Evolutionary conservation across 73 alveolate genomes (phyloP).

Genomic region (Paramecium tetraurelia): DNA sequence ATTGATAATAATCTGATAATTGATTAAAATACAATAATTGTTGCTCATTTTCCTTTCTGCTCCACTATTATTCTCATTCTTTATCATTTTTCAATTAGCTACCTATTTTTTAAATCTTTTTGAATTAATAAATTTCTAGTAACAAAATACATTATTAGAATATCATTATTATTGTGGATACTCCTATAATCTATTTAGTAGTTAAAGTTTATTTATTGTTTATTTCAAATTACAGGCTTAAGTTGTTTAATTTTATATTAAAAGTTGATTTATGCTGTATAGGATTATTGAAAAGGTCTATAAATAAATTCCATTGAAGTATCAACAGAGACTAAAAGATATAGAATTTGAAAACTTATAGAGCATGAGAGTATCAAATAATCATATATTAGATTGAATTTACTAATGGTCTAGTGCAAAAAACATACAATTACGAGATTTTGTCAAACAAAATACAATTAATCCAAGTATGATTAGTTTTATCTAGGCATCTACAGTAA

Average conservation of each 20-base stretch:
- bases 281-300: constrained; percentile 1
- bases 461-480: background rate
- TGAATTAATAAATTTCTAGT: background rate
- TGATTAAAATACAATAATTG: background rate
- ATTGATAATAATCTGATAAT: no score
- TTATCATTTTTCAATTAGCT: background rate
- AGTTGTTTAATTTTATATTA: background rate
- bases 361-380: background rate
- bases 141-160: background rate
- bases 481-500: background rate
- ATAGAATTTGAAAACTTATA: background rate
- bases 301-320: background rate
- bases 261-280: background rate
- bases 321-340: background rate
- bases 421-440: background rate
- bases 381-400: background rate
- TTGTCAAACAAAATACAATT: background rate
- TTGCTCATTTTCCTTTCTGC: background rate
- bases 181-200: background rate
- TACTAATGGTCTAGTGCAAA: background rate
- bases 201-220: background rate
- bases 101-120: background rate
- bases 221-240: background rate
- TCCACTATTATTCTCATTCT: no score
- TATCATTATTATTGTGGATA: background rate